Conservation (phyloP, 2,329 filamentous ascomycete genomes). For the Pseudogymnoascus sp. region DNA sequence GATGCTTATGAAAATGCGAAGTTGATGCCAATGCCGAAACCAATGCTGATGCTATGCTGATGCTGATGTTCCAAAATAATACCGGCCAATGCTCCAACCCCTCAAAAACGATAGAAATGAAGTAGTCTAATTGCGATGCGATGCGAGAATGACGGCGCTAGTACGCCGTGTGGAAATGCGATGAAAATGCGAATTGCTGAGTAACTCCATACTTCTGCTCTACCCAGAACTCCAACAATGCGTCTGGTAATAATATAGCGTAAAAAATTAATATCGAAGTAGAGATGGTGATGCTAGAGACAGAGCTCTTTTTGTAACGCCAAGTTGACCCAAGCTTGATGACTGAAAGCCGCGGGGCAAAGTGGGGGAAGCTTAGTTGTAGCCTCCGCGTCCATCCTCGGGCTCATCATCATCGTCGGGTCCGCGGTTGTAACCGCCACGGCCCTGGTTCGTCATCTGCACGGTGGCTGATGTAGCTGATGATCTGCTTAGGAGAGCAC, state of each 20-base stretch:
- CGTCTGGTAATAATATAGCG: not conserved
- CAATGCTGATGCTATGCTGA: not conserved
- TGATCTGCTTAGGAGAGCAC: not conserved
- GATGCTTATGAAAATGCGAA: not conserved
- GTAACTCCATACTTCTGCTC: not conserved
- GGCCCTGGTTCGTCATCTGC: constrained; percentile 11
- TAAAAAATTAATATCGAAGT: not conserved
- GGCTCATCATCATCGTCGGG: constrained; percentile 24
- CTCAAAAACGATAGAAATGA: not conserved
- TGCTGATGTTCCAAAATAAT: not conserved
- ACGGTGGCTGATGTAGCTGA: not conserved
- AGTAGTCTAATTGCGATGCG: not conserved
- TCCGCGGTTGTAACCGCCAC: constrained; percentile 17
- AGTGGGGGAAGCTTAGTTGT: constrained; percentile 18
- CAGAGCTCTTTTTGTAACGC: not conserved
- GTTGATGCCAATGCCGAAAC: not conserved
- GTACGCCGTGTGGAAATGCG: not conserved
- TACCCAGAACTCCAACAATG: not conserved
- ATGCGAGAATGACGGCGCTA: not conserved
- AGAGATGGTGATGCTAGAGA: not conserved
- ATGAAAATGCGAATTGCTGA: not conserved
- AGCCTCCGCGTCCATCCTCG: constrained; percentile 26
- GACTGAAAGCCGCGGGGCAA: not conserved
- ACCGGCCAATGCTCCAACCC: not conserved
- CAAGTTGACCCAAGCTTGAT: not conserved